Evolutionary conservation across 345 rosid genomes (phyloP).

Genomic region (Syzygium grande): DNA sequence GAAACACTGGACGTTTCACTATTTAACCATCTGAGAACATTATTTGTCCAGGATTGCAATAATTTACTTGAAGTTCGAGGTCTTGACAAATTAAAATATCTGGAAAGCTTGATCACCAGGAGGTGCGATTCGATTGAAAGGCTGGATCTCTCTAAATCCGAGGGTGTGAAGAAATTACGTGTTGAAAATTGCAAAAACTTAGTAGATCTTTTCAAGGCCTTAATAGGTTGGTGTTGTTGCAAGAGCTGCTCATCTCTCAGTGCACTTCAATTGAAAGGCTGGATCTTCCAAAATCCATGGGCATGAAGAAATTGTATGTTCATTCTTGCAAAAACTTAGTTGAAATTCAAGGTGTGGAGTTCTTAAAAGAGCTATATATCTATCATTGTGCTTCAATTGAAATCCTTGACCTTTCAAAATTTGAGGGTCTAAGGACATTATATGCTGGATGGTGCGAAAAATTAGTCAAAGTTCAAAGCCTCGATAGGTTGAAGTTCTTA

Average conservation of each 20-base stretch:
- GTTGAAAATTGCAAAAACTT: neutral
- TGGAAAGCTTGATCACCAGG: neutral
- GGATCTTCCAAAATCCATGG: neutral
- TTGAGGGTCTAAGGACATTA: neutral
- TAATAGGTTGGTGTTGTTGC: neutral
- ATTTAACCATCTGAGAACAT: neutral
- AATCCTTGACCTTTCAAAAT: neutral
- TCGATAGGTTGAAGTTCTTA: neutral
- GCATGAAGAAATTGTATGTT: neutral
- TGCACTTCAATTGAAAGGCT: neutral
- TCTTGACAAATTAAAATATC: neutral
- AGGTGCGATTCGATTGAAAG: neutral
- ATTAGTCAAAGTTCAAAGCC: neutral
- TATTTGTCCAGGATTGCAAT: neutral
- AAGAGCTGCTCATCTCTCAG: neutral
- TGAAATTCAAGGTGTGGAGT: neutral
- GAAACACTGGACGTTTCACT: neutral
- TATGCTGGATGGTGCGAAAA: neutral
- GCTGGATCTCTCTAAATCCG: neutral
- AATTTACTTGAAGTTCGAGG: neutral
- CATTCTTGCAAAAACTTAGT: neutral
- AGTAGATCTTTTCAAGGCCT: neutral
- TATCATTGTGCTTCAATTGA: neutral
- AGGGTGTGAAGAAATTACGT: neutral
- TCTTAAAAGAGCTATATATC: neutral